phyloP scores from a whole-genome alignment of 2,329 filamentous ascomycete species.

The Hymenoscyphus fructigenus region DNA sequence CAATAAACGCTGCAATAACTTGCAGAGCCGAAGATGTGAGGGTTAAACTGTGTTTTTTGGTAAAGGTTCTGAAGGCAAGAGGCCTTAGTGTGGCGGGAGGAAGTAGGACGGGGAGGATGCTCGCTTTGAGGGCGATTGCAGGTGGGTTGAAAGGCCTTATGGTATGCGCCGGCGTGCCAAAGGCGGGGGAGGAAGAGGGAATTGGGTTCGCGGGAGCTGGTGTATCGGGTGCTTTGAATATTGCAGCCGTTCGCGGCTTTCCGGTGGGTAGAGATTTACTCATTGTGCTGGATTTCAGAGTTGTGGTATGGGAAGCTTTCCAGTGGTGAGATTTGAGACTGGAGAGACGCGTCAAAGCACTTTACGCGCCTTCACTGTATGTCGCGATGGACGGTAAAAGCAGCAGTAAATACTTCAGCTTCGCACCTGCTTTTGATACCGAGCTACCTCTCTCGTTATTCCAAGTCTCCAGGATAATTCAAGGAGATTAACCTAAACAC shows the following conservation, averaged over 20 bases:
- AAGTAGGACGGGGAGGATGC: constrained; percentile 82
- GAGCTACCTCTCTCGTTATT: too few relatives aligned
- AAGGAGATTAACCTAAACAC: too few relatives aligned
- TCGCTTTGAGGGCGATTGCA: constrained; percentile 31
- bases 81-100: constrained; percentile 84
- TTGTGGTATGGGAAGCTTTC: not conserved
- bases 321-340: not conserved
- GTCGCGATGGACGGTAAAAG: not conserved
- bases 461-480: too few relatives aligned
- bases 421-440: too few relatives aligned
- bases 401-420: not conserved
- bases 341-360: constrained; percentile 22
- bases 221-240: constrained; percentile 32
- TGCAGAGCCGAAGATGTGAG: constrained; percentile 84
- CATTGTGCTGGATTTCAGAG: constrained; percentile 22
- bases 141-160: constrained; percentile 57
- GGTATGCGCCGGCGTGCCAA: constrained; percentile 82
- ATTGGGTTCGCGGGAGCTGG: constrained; percentile 53
- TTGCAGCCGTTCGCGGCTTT: constrained; percentile 30
- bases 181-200: constrained; percentile 86
- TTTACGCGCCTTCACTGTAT: constrained; percentile 9
- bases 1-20: constrained; percentile 83
- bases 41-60: constrained; percentile 94
- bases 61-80: constrained; percentile 91
- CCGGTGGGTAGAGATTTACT: constrained; percentile 27